phyloP scores from a whole-genome alignment of 768 basidiomycete species.

The Crepidotus variabilis region DNA sequence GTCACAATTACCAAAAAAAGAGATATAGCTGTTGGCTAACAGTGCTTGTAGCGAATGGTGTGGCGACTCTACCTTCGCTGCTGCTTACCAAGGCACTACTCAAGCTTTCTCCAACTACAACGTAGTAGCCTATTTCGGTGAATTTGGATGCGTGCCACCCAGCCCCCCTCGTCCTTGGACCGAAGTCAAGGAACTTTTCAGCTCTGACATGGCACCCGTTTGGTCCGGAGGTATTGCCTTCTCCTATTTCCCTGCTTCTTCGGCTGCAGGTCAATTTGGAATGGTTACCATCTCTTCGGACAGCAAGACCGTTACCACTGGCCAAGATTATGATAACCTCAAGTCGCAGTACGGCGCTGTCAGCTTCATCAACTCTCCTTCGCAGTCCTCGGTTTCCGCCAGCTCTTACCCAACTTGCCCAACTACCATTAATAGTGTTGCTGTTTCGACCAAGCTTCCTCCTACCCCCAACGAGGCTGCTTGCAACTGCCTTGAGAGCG shows the following conservation, averaged over 20 bases:
- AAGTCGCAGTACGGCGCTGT: slow-evolving; percentile 55
- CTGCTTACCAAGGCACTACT: slow-evolving; percentile 53
- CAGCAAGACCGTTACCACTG: slow-evolving; percentile 60
- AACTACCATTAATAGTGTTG: slow-evolving; percentile 48
- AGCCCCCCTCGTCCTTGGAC: slow-evolving; percentile 73
- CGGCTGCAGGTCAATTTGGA: slow-evolving; percentile 73
- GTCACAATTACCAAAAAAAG: slow-evolving; percentile 23
- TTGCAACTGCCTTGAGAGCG: slow-evolving; percentile 71
- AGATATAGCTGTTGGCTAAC: neutral
- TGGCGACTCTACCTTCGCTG: slow-evolving; percentile 57
- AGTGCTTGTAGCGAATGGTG: slow-evolving; percentile 68
- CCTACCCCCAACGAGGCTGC: slow-evolving; percentile 78
- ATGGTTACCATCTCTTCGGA: slow-evolving; percentile 76
- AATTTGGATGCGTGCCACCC: slow-evolving; percentile 73
- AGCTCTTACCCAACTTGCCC: slow-evolving; percentile 66
- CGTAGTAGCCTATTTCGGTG: slow-evolving; percentile 86
- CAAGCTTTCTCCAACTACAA: slow-evolving; percentile 60
- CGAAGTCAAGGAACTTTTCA: slow-evolving; percentile 72
- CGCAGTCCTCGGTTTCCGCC: slow-evolving; percentile 33
- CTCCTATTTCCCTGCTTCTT: slow-evolving; percentile 83
- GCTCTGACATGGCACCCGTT: slow-evolving; percentile 65
- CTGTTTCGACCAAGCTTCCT: slow-evolving; percentile 69
- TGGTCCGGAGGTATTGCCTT: slow-evolving; percentile 92
- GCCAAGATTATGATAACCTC: slow-evolving; percentile 66
- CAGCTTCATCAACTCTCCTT: slow-evolving; percentile 60